A percentile compares a stretch with the other conserved stretches of the same genome.
Evolutionary conservation across 495 filamentous ascomycete genomes (phyloP).

Genomic region (Thozetella sp.): DNA sequence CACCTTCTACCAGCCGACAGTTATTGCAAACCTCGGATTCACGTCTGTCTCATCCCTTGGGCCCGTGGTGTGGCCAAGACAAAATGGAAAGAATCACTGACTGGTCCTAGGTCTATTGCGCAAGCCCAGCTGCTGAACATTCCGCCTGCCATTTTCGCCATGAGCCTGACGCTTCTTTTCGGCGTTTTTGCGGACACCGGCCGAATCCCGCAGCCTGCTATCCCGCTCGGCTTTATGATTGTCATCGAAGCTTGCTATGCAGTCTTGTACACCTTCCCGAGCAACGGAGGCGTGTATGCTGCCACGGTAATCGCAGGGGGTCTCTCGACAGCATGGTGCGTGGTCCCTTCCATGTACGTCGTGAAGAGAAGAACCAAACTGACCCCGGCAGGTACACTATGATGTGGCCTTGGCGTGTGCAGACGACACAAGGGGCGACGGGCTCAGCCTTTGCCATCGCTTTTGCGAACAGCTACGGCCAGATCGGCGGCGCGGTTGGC

Average conservation of each 20-base stretch:
- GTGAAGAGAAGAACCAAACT: no score
- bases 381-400: conserved; percentile 34
- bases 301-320: conserved; percentile 39
- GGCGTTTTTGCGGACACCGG: conserved; percentile 42
- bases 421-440: conserved; percentile 41
- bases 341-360: no score
- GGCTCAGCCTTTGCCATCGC: conserved; percentile 46
- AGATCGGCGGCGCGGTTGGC: conserved; percentile 35
- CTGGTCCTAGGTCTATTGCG: conserved; percentile 25
- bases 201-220: conserved; percentile 38
- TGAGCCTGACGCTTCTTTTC: conserved; percentile 1
- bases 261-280: conserved; percentile 42
- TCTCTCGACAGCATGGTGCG: conserved; percentile 31
- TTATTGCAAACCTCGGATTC: conserved; percentile 44
- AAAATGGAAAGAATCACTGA: no score
- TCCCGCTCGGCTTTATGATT: conserved; percentile 39
- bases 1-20: conserved; percentile 42
- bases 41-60: conserved; percentile 25
- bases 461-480: conserved; percentile 42
- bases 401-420: conserved; percentile 47
- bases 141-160: conserved; percentile 7
- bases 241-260: conserved; percentile 41
- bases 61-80: no score
- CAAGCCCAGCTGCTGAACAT: conserved; percentile 9
- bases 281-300: conserved; percentile 35